Conservation (phyloP, 2,329 filamentous ascomycete species). For the Neofusicoccum sp. region DNA sequence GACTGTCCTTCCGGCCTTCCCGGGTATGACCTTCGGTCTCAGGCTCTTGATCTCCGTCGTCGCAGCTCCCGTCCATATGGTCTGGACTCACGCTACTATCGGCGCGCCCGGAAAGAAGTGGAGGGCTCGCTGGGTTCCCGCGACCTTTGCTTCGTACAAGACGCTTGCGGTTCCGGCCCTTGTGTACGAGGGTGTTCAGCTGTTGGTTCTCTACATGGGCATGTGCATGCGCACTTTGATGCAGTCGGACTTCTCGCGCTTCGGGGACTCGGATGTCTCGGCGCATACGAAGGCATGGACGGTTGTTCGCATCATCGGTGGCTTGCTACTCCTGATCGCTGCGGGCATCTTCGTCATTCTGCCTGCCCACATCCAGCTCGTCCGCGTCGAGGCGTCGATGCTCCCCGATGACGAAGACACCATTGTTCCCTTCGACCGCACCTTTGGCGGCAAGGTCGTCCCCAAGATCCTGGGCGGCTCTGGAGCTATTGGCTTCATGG, state of each 20-base stretch:
- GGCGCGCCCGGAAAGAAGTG: slow-evolving; percentile 61
- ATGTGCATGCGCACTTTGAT: slow-evolving; percentile 46
- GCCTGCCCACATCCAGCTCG: slow-evolving; percentile 72
- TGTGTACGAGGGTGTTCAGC: slow-evolving; percentile 49
- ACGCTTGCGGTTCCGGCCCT: slow-evolving; percentile 68
- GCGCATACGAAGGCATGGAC: slow-evolving; percentile 29
- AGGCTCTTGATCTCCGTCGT: slow-evolving; percentile 59
- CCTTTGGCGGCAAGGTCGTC: slow-evolving; percentile 73
- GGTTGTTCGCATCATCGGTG: slow-evolving; percentile 26
- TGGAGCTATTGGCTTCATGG: slow-evolving; percentile 67
- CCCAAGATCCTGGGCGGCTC: slow-evolving; percentile 71
- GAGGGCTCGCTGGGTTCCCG: slow-evolving; percentile 65
- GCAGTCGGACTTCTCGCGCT: slow-evolving; percentile 31
- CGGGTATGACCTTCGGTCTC: slow-evolving; percentile 52
- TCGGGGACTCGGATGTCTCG: slow-evolving; percentile 30
- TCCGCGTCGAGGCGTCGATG: slow-evolving; percentile 83
- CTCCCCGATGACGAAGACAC: slow-evolving; percentile 78
- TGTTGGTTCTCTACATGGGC: slow-evolving; percentile 56
- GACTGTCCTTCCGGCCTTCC: slow-evolving; percentile 35
- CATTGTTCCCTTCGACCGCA: slow-evolving; percentile 87
- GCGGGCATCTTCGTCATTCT: slow-evolving; percentile 69
- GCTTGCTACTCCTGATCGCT: slow-evolving; percentile 47
- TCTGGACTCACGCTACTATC: slow-evolving; percentile 86
- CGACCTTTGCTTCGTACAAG: slow-evolving; percentile 57
- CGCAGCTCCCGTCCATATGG: slow-evolving; percentile 67